Conservation (phyloP, 1,139 yeast genomes). For the Suhomyces ambrosiae region DNA sequence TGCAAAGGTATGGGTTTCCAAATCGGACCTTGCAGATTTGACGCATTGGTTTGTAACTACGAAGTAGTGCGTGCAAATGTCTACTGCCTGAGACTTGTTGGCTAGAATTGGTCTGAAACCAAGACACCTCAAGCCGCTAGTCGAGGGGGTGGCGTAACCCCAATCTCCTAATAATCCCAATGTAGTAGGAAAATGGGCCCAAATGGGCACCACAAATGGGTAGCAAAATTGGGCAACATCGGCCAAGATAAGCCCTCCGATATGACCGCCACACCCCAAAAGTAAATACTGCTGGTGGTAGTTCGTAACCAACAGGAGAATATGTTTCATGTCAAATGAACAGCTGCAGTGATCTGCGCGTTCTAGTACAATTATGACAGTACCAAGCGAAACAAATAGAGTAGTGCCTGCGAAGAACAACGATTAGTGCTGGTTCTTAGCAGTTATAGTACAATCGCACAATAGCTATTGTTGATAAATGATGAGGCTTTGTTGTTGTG, state of each 20-base stretch:
- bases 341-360: neutral
- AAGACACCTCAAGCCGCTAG: neutral
- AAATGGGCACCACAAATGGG: neutral
- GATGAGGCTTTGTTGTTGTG: too few species aligned
- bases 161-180: too few species aligned
- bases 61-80: too few species aligned
- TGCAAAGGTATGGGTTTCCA: neutral
- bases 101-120: neutral
- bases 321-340: neutral
- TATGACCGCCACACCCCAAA: too few species aligned
- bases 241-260: too few species aligned
- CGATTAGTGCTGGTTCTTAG: too few species aligned
- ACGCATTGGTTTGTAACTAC: neutral
- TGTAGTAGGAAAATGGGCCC: neutral
- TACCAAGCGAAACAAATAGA: neutral
- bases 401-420: neutral
- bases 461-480: too few species aligned
- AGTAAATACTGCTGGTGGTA: too few species aligned
- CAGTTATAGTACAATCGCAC: too few species aligned
- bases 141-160: too few species aligned
- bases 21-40: slow-evolving; percentile 1
- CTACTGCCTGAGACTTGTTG: neutral
- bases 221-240: too few species aligned
- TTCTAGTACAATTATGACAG: neutral
- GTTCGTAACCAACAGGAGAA: neutral